phyloP scores from a whole-genome alignment of 768 basidiomycete species.

The Rhizopogon sp. region DNA sequence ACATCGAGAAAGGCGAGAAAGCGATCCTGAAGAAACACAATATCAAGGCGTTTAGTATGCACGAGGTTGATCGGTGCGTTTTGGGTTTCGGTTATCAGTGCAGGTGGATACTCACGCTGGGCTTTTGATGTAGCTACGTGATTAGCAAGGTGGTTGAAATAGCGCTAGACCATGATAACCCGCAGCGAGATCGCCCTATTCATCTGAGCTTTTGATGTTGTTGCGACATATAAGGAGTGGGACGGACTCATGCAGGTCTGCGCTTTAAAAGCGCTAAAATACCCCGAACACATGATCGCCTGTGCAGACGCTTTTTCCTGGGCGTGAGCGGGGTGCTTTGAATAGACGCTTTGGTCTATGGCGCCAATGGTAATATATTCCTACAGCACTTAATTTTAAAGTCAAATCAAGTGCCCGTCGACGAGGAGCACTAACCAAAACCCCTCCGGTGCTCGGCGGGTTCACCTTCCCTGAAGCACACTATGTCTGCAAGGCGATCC shows the following conservation, averaged over 20 bases:
- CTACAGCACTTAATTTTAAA: neutral
- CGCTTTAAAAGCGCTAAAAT: neutral
- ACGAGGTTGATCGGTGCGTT: slow-evolving; percentile 67
- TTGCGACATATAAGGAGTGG: slow-evolving; percentile 41
- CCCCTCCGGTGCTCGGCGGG: slow-evolving; percentile 77
- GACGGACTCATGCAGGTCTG: too few species aligned
- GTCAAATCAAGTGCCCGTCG: slow-evolving; percentile 3
- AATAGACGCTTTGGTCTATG: too few species aligned
- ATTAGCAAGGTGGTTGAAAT: slow-evolving; percentile 86
- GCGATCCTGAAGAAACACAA: slow-evolving; percentile 72
- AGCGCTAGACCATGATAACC: slow-evolving; percentile 81
- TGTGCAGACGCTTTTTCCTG: neutral
- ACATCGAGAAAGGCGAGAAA: slow-evolving; percentile 88
- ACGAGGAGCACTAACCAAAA: neutral
- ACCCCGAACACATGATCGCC: too few species aligned
- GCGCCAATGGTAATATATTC: neutral
- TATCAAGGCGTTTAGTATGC: slow-evolving; percentile 90
- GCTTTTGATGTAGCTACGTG: too few species aligned
- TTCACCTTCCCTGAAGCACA: slow-evolving; percentile 98
- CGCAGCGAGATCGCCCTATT: slow-evolving; percentile 75
- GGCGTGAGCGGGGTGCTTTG: too few species aligned
- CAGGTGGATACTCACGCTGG: slow-evolving; percentile 29
- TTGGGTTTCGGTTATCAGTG: slow-evolving; percentile 32
- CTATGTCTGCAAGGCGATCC: slow-evolving; percentile 90
- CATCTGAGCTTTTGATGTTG: slow-evolving; percentile 97